Conservation (phyloP, 2,329 filamentous ascomycete species). For the Fusarium sp. region DNA sequence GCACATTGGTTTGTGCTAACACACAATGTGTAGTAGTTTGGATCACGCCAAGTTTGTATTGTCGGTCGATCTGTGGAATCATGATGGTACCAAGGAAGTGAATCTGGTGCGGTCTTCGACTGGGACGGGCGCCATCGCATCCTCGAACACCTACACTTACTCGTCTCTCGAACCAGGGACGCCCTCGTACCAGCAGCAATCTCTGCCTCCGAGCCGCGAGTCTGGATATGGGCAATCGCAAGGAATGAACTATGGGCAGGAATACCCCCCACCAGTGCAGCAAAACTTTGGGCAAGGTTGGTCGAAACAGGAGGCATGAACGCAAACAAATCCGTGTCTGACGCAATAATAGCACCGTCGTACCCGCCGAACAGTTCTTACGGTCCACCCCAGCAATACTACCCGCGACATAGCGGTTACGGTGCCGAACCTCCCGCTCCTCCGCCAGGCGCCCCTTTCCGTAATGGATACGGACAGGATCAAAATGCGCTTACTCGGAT, state of each 20-base stretch:
- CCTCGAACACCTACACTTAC: constrained; percentile 83
- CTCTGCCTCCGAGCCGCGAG: constrained; percentile 56
- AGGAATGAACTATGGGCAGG: constrained; percentile 49
- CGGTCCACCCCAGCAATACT: constrained; percentile 55
- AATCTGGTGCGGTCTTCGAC: constrained; percentile 74
- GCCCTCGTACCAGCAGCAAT: constrained; percentile 51
- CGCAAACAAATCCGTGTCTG: constrained; percentile 1
- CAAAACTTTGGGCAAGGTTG: constrained; percentile 52
- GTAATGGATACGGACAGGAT: constrained; percentile 51
- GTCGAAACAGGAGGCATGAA: constrained; percentile 8
- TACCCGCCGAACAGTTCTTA: constrained; percentile 52
- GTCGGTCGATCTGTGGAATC: constrained; percentile 76
- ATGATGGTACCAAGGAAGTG: constrained; percentile 73
- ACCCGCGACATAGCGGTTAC: constrained; percentile 51
- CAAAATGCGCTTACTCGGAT: constrained; percentile 50
- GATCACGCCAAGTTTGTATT: constrained; percentile 63
- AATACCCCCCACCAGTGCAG: constrained; percentile 49
- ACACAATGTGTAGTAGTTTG: constrained; percentile 49
- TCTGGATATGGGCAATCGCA: constrained; percentile 48
- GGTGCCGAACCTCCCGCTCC: constrained; percentile 46
- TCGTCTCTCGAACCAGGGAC: constrained; percentile 56
- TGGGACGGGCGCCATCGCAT: constrained; percentile 81
- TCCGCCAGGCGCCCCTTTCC: constrained; percentile 46
- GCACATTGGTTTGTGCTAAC: constrained; percentile 8
- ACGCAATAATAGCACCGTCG: constrained; percentile 39